phyloP scores from a whole-genome alignment of 352 stramenopile species.

The Phytophthora vignae region DNA sequence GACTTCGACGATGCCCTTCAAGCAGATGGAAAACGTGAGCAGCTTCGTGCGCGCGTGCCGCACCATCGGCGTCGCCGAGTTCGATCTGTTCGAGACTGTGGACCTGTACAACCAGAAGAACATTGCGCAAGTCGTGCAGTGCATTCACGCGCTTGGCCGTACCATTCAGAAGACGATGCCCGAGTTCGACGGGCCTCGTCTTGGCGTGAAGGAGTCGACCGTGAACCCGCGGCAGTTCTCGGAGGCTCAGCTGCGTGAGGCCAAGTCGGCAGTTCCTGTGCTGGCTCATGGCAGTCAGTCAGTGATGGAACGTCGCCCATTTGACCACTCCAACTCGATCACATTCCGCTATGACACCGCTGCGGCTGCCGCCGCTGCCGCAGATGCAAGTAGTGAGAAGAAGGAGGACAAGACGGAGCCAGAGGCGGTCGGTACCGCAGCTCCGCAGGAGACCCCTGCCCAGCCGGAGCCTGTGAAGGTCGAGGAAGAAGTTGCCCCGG shows the following conservation, averaged over 20 bases:
- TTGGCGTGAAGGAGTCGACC: constrained; percentile 80
- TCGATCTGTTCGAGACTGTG: constrained; percentile 92
- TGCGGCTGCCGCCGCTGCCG: constrained; percentile 38
- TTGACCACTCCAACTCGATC: constrained; percentile 74
- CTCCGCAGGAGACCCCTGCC: constrained; percentile 13
- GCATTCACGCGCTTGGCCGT: constrained; percentile 83
- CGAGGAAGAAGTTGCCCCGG: constrained; percentile 11
- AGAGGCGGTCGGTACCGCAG: constrained; percentile 22
- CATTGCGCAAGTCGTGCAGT: constrained; percentile 83
- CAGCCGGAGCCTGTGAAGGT: constrained; percentile 20
- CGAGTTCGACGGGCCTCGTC: constrained; percentile 69
- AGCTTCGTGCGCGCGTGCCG: constrained; percentile 85
- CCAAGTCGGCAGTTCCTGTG: constrained; percentile 61
- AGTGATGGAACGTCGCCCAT: constrained; percentile 70
- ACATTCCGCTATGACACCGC: constrained; percentile 68
- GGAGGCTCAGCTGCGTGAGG: constrained; percentile 70
- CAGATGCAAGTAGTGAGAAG: constrained; percentile 34
- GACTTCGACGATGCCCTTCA: constrained; percentile 82
- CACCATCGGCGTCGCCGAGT: constrained; percentile 84
- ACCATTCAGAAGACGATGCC: constrained; percentile 80
- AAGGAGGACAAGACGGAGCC: constrained; percentile 18
- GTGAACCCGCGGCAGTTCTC: constrained; percentile 74
- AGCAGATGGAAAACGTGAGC: constrained; percentile 93
- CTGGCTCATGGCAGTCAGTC: constrained; percentile 62
- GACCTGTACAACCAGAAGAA: constrained; percentile 92